Base-by-base conservation (phyloP, 2,329 filamentous ascomycete species). In the Claviceps africana region DNA sequence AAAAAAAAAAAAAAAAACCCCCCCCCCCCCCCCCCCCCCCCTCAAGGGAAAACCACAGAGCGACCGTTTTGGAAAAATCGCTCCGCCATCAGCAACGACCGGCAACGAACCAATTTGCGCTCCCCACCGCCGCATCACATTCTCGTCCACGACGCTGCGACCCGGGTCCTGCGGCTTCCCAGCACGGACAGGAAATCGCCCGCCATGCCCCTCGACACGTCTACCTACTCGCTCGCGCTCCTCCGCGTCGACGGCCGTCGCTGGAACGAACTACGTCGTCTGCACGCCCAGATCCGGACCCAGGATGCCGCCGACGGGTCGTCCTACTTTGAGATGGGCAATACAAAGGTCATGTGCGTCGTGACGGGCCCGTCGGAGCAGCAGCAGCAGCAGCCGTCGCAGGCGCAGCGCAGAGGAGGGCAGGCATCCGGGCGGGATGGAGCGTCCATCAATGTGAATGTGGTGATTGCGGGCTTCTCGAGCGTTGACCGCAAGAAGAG, bases 301-400 rank as follows among this genome's bases (percentile, higher is more conserved):
- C 93, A 96, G 69, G 85, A 90, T 55, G 85, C 90, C 48, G 89
- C 90, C 52, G 93, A 97, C 61, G 93, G 93, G 37, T 95, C 87
- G 45, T 88, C 85, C 56, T 95, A 95, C 69, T 81, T 97, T 54
- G 88, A 95, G 66, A 95, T 95, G 84, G 93, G 93, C 61, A 95
- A 97, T 70, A 98, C 93, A 22, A 93, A 95, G 65, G 85, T 98
- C 60, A 87, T 97, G 70, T 96, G 91, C 70, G 88, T 90, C 25
- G 83, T 98, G 47, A 82, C 83, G 1, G 93, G 93, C 0, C 93
- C 93, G 0, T 81, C 79, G 39, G 93, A 98, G 69, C 70, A 71
- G 51, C 68, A 69, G 30, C 60, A 61, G 51, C 93, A 98, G 31
- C 60, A 60, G 50, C 93, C 98, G 69, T 67, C 70, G 48, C 68